Evolutionary conservation across 2,329 filamentous ascomycete species (phyloP), one percentile per base, ranked within the genome.

Genomic region (Alternaria ventricosa): DNA sequence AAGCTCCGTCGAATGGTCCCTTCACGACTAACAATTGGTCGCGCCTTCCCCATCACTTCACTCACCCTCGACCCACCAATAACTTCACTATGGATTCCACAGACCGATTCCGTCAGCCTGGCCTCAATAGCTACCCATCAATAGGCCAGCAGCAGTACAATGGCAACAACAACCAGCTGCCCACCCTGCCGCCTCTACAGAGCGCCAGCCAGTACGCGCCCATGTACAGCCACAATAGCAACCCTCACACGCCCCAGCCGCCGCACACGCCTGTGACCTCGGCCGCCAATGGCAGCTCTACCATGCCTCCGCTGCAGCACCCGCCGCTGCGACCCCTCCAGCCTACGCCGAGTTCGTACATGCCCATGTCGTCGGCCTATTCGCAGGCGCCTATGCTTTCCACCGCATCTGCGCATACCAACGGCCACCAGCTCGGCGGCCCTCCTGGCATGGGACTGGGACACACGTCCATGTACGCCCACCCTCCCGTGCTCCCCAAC

Each of bases 171-270:
- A 66, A 69, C 62, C 71, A 75, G 63, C 71, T 77, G 57, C 77
- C 75, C 58, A 78, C 77, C 44, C 73, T 79, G 57, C 77, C 78
- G 25, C 78, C 77, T 27, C 71, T 79, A n/a, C 74, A 78, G 58
- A 73, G 69, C 64, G 71, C 68, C 60, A 55, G 71, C 49, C 72
- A 72, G 58, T 79, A 71, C 60, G 65, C 75, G 33, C 71, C 74
- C 55, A 53, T 78, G 71, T 80, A 80, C 69, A 69, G 74, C 67
- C 75, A 78, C 66, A 72, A 74, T 64, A 78, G 76, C 71, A 78
- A 77, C 68, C 74, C 78, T 55, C 78, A 80, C 71, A 78, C 78
- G 68, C 78, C 78, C 57, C 72, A 79, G 65, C 75, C 76, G 58
- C 60, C 63, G 61, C 76, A 80, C 67, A 79, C 78, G 60, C 77